Base-by-base conservation (phyloP, 2,329 filamentous ascomycete genomes). In the Claviceps sorghi region DNA sequence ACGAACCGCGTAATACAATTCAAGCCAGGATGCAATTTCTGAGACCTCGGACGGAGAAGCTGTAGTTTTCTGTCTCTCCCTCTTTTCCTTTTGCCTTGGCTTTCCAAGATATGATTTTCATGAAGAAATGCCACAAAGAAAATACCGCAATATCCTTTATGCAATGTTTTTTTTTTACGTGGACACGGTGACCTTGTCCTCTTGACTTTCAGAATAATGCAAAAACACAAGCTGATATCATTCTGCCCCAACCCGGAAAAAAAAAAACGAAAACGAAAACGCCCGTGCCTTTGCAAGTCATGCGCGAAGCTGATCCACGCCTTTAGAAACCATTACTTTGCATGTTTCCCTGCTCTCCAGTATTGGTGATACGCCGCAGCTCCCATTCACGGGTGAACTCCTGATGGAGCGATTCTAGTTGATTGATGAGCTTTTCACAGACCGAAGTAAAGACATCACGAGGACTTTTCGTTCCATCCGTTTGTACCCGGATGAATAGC, bases 311-410 rank as follows among this genome's bases (percentile, higher is more conserved):
- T 26, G 3, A 29, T 45, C n/a, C 47, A 40, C n/a, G 17, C 15
- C 11, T 48, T 56, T 57, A 67, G 47, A 66, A 62, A 22, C 65
- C 67, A 53, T 67, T 67, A 29, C 57, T 43, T 54, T 68, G 67
- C 66, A 70, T 63, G 50, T 69, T 71, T 53, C 70, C 74, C 61
- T 78, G 73, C 56, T 83, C 79, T 50, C 79, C 78, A 22, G 79
- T 80, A 45, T 79, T 79, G 54, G 84, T 87, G 77, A 94, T 91
- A 70, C 89, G 90, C 62, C 88, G 83, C 60, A 95, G 72, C 69
- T 94, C 88, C 70, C 83, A 93, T 69, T 97, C 91, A 63, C 91
- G 89, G 21, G 87, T 95, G 67, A 97, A 95, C 64, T 94, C 88
- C 58, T 87, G 82, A 57, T 85, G 85, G 54, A 98, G 74, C 58